Base-by-base conservation (phyloP, 1,139 yeast genomes). In the Candida neerlandica region DNA sequence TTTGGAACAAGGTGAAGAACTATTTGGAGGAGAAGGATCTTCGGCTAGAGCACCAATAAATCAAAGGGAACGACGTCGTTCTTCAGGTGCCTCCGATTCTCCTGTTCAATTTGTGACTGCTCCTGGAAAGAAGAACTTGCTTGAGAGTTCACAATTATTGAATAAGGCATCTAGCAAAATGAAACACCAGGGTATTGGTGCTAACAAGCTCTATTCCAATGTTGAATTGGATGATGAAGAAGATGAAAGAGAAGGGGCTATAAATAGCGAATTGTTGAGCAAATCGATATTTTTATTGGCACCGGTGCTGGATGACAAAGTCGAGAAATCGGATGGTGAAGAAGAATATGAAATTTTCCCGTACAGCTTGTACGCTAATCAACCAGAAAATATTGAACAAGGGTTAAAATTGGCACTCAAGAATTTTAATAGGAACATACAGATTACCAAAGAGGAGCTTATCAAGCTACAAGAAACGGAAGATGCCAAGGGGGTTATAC, bases 1-100 rank as follows among this genome's bases (percentile, higher is more conserved):
- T 9, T 70, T 92, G 46, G 97, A 91, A 58, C 83, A 81, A 51
- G 86, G 96, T 0, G 98, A 92, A 62, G 86, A 83, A 53, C 77
- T 79, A 4, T 69, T 88, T 49, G 92, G 92, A 2, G 92, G 92
- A 1, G 76, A 75, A 52, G 91, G 91, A 0, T 67, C 83, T 0
- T 63, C 76, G 10, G 75, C 76, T 35, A 62, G 84, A 50, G 45
- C 51, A 23, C 62, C 64, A 2, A 37, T 14, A 10, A 42, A 42
- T 35, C 38, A 45, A 27, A 6, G 10, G 21, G 32, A 26, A 9
- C 32, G 30, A 19, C 45, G 44, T 29, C 37, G 49, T 10, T 32
- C 46, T 23, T 49, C 53, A 19, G 52, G 48, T 29, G 50, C 47
- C 5, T 49, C 50, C 0, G 52, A 49, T 5, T 48, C 43, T 18